A percentile compares a stretch with the other conserved stretches of the same genome.
phyloP scores from a whole-genome alignment of 352 stramenopile species.

The Phytophthora sojae region DNA sequence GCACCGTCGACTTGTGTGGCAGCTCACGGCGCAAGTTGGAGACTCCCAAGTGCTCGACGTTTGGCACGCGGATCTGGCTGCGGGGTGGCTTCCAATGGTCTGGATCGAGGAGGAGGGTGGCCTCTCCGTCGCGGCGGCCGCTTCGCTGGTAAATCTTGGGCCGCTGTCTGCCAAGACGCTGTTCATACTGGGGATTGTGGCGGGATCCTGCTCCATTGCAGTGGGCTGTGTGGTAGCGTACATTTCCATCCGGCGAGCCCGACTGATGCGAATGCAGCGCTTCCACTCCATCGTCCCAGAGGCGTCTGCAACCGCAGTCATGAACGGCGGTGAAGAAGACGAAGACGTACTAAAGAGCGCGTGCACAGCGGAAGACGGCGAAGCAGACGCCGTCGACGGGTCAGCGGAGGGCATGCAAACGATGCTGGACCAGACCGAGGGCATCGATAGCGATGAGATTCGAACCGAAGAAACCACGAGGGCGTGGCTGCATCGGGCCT shows the following conservation, averaged over 20 bases:
- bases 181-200: conserved; percentile 13
- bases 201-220: conserved; percentile 20
- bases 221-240: conserved; percentile 23
- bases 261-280: conserved; percentile 23
- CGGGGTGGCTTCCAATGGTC: conserved; percentile 51
- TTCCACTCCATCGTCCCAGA: conserved; percentile 28
- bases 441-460: conserved; percentile 10
- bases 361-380: neutral
- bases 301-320: conserved; percentile 3
- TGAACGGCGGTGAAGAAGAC: conserved; percentile 3
- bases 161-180: conserved; percentile 26
- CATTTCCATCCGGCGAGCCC: conserved; percentile 23
- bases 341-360: neutral
- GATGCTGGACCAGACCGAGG: conserved; percentile 28
- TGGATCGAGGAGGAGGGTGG: conserved; percentile 60
- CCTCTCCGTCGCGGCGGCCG: conserved; percentile 33
- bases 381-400: neutral
- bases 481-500: conserved; percentile 19
- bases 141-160: conserved; percentile 12
- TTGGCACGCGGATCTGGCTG: conserved; percentile 46
- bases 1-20: conserved; percentile 62
- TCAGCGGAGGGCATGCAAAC: conserved; percentile 12
- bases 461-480: conserved; percentile 16
- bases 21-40: conserved; percentile 42
- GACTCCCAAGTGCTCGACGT: conserved; percentile 27